These are phyloP conservation scores for Babesia caballi DNA, from an alignment of 169 alveolate genomes.

Conservation along the genomic window DNA sequence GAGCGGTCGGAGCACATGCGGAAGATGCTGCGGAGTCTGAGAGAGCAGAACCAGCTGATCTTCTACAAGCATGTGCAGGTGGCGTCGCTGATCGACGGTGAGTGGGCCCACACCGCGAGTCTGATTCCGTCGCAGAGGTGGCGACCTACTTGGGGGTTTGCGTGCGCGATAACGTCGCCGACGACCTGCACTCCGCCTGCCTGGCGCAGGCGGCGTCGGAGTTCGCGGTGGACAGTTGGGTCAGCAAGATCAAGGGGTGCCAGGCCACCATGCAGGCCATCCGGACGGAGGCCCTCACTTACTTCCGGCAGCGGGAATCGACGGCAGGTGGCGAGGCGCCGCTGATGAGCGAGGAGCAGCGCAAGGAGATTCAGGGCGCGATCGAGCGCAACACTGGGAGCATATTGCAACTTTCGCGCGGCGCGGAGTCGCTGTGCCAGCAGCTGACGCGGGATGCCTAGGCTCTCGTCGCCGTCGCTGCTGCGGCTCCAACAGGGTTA, in stretches of 20 bases:
- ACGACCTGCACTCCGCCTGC: slow-evolving; percentile 49
- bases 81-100: slow-evolving; percentile 61
- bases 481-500: slow-evolving; percentile 38
- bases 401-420: slow-evolving; percentile 45
- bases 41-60: slow-evolving; percentile 35
- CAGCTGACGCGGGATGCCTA: slow-evolving; percentile 22
- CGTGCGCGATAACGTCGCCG: slow-evolving; percentile 54
- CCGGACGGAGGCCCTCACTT: slow-evolving; percentile 47
- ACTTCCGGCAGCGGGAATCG: slow-evolving; percentile 14
- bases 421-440: slow-evolving; percentile 30
- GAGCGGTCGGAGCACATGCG: slow-evolving; percentile 55
- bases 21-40: slow-evolving; percentile 41
- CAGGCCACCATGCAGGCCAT: slow-evolving; percentile 56
- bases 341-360: slow-evolving; percentile 34
- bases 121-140: slow-evolving; percentile 13
- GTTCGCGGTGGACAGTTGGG: slow-evolving; percentile 55
- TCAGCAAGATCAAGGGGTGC: slow-evolving; percentile 34
- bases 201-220: slow-evolving; percentile 60
- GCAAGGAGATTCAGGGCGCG: slow-evolving; percentile 16
- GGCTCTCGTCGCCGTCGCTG: slow-evolving; percentile 19
- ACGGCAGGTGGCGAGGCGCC: neutral
- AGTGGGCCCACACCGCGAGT: neutral
- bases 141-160: slow-evolving; percentile 38
- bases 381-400: slow-evolving; percentile 30
- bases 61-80: slow-evolving; percentile 52